phyloP scores from a whole-genome alignment of 1,139 yeast genomes.

The Trichomonascaceae sp. region DNA sequence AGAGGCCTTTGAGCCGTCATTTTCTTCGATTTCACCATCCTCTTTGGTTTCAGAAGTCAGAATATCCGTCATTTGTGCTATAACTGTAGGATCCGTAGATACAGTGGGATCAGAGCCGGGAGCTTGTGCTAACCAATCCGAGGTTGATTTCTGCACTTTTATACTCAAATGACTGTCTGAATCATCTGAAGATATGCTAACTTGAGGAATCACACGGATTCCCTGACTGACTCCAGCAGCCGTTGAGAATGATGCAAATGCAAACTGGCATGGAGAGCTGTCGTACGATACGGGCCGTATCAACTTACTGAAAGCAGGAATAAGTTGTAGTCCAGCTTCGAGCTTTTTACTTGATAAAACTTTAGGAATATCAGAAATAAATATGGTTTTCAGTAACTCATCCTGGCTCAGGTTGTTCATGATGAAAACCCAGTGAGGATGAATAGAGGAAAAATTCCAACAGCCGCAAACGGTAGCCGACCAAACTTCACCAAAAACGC shows the following conservation, averaged over 20 bases:
- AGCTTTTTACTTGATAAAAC: slow-evolving; percentile 28
- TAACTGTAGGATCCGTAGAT: slow-evolving; percentile 5
- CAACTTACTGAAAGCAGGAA: slow-evolving; percentile 25
- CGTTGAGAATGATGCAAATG: slow-evolving; percentile 22
- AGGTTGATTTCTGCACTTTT: neutral
- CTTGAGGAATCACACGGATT: slow-evolving; percentile 21
- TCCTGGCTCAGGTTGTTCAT: slow-evolving; percentile 13
- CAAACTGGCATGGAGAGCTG: slow-evolving; percentile 20
- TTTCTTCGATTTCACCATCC: neutral
- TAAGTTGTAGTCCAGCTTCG: slow-evolving; percentile 19
- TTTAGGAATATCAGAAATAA: slow-evolving; percentile 27
- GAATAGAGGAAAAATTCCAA: neutral
- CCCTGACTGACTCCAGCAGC: slow-evolving; percentile 21
- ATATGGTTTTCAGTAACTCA: slow-evolving; percentile 30
- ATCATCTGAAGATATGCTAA: slow-evolving; percentile 5
- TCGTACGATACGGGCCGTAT: slow-evolving; percentile 19
- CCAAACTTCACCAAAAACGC: neutral
- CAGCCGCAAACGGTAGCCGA: neutral
- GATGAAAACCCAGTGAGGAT: neutral
- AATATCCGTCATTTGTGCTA: neutral
- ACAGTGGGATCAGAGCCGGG: slow-evolving; percentile 7
- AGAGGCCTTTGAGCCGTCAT: neutral
- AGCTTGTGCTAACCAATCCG: slow-evolving; percentile 2
- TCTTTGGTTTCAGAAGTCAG: neutral
- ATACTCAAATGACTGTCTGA: neutral